Percentiles rank a stretch among this genome's conserved stretches.
Conservation (phyloP, 495 filamentous ascomycete genomes). For the Penicillium alfredii region DNA sequence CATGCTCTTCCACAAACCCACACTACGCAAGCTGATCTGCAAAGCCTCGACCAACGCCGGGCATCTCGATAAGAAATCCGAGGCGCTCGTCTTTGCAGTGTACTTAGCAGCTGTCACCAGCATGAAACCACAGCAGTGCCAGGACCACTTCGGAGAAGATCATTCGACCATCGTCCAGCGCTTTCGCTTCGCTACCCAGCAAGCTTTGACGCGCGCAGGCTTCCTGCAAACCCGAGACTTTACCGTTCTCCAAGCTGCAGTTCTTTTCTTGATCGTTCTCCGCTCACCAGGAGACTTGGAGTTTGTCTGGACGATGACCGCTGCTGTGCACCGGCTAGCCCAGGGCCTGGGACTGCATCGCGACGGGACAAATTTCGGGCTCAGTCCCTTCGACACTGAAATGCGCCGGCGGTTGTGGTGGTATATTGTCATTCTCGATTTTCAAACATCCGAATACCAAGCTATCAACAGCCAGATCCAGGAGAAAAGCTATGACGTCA, state of each 20-base stretch:
- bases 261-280: conserved; percentile 54
- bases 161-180: conserved; percentile 38
- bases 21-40: too few relatives aligned
- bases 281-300: conserved; percentile 49
- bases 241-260: conserved; percentile 60
- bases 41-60: too few relatives aligned
- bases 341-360: conserved; percentile 69
- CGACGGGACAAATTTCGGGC: conserved; percentile 57
- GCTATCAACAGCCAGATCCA: conserved; percentile 56
- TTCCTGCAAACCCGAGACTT: conserved; percentile 60
- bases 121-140: conserved; percentile 37
- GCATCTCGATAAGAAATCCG: too few relatives aligned
- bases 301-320: conserved; percentile 53
- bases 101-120: conserved; percentile 67
- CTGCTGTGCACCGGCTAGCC: conserved; percentile 59
- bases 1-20: too few relatives aligned
- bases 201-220: conserved; percentile 58
- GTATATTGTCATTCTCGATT: conserved; percentile 68
- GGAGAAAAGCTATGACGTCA: conserved; percentile 60
- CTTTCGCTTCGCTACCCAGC: conserved; percentile 64
- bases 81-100: conserved; percentile 65
- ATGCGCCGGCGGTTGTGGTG: conserved; percentile 69
- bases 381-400: conserved; percentile 58
- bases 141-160: conserved; percentile 3
- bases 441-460: conserved; percentile 65